These are phyloP conservation scores for Furcasterigmium sp. DNA, from an alignment of 2,329 filamentous ascomycete species.

Conservation along the genomic window DNA sequence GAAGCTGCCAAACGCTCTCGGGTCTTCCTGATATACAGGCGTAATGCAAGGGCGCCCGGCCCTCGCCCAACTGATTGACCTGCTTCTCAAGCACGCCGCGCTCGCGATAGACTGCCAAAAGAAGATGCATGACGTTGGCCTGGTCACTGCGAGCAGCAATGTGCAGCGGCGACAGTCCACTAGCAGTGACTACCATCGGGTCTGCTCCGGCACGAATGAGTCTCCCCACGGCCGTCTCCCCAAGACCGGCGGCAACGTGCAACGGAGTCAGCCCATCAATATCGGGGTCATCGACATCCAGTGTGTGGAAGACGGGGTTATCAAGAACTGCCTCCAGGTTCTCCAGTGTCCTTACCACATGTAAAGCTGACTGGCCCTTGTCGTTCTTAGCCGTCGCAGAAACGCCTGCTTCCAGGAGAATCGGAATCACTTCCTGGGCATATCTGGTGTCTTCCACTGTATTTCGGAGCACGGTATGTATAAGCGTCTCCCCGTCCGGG, in stretches of 20 bases:
- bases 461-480: neutral
- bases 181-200: conserved; percentile 18
- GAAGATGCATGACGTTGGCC: conserved; percentile 25
- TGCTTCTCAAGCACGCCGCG: neutral
- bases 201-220: conserved; percentile 32
- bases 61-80: neutral
- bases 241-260: conserved; percentile 16
- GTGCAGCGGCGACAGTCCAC: conserved; percentile 32
- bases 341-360: neutral
- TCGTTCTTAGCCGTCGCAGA: neutral
- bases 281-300: neutral
- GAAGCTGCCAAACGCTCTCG: conserved; percentile 14
- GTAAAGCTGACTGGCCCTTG: neutral
- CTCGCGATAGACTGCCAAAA: conserved; percentile 11
- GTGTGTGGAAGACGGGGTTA: neutral
- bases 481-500: neutral
- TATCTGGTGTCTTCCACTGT: too few species aligned
- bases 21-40: conserved; percentile 16
- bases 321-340: neutral
- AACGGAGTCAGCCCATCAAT: conserved; percentile 16
- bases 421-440: neutral
- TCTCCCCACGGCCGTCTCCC: conserved; percentile 13
- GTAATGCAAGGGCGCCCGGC: conserved; percentile 15
- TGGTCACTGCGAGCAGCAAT: conserved; percentile 26
- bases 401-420: neutral